Evolutionary conservation across 768 basidiomycete species (phyloP).

Genomic region (Hydnomerulius pinastri): DNA sequence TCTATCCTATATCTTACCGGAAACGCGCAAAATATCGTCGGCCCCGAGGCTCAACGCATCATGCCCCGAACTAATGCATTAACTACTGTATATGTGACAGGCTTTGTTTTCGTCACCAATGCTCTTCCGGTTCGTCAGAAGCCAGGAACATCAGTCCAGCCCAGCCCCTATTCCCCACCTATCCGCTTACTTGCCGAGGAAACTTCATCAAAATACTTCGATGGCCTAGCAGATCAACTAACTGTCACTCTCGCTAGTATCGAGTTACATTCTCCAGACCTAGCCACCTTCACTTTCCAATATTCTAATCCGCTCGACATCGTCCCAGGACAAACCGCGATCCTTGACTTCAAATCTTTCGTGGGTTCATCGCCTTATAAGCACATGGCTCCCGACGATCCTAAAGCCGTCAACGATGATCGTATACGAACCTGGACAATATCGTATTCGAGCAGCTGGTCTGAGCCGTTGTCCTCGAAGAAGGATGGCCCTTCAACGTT

Average conservation of each 20-base stretch:
- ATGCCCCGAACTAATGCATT: conserved; percentile 60
- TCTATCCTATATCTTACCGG: conserved; percentile 69
- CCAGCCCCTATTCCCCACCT: conserved; percentile 63
- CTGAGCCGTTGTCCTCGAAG: neutral
- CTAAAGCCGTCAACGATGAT: conserved; percentile 60
- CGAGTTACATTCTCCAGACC: conserved; percentile 43
- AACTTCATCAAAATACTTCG: conserved; percentile 31
- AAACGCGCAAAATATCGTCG: conserved; percentile 50
- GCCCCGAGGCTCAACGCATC: conserved; percentile 39
- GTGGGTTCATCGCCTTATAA: conserved; percentile 49
- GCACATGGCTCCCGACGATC: conserved; percentile 55
- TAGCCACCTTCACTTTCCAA: conserved; percentile 59
- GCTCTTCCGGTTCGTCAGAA: conserved; percentile 58
- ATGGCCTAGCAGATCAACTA: conserved; percentile 22
- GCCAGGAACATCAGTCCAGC: conserved; percentile 28
- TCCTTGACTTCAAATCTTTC: conserved; percentile 55
- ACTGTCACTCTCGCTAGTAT: conserved; percentile 36
- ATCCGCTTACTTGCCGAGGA: conserved; percentile 57
- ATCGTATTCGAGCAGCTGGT: conserved; percentile 35
- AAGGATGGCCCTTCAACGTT: conserved; percentile 24
- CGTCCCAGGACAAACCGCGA: conserved; percentile 51
- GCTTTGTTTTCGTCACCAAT: conserved; percentile 53
- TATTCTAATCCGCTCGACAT: conserved; percentile 36
- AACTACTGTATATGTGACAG: conserved; percentile 51
- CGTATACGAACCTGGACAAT: conserved; percentile 68